Percentiles rank a stretch among this genome's conserved stretches.
Conservation (phyloP, 2,329 filamentous ascomycete genomes). For the Stromatinia cepivora region DNA sequence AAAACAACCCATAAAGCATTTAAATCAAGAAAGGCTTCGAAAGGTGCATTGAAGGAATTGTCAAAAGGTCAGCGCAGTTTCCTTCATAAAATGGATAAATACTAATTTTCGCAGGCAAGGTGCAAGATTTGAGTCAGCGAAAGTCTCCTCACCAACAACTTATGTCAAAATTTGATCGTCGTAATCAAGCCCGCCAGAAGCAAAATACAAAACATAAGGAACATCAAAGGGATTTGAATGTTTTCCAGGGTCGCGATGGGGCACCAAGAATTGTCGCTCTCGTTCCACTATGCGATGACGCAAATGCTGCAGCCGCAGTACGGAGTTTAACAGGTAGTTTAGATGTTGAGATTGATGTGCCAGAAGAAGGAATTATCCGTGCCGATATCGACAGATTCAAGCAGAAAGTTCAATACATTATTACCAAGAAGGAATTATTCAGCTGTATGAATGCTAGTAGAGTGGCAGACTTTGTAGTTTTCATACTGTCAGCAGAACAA, state of each 20-base stretch:
- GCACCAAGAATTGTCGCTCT: slow-evolving; percentile 87
- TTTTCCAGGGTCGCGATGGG: slow-evolving; percentile 85
- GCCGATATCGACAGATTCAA: slow-evolving; percentile 87
- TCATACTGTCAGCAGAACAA: slow-evolving; percentile 77
- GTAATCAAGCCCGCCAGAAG: slow-evolving; percentile 92
- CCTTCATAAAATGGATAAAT: slow-evolving; percentile 20
- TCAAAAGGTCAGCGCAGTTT: slow-evolving; percentile 66
- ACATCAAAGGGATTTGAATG: slow-evolving; percentile 72
- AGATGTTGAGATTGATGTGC: slow-evolving; percentile 69
- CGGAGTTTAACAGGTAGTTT: slow-evolving; percentile 73
- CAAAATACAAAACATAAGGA: slow-evolving; percentile 81
- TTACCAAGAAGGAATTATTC: slow-evolving; percentile 70
- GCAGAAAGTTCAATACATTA: slow-evolving; percentile 86
- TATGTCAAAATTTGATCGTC: slow-evolving; percentile 94
- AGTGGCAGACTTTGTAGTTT: slow-evolving; percentile 86
- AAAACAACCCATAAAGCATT: slow-evolving; percentile 87
- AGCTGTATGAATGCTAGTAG: slow-evolving; percentile 82
- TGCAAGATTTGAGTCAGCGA: slow-evolving; percentile 70
- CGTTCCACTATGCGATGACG: slow-evolving; percentile 75
- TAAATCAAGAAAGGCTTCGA: slow-evolving; percentile 89
- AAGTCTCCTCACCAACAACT: slow-evolving; percentile 94
- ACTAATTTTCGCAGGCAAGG: slow-evolving; percentile 62
- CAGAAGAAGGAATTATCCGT: slow-evolving; percentile 58
- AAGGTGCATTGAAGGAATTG: slow-evolving; percentile 79
- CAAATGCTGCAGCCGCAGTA: slow-evolving; percentile 67